A percentile compares a stretch with the other conserved stretches of the same genome.
phyloP scores from a whole-genome alignment of 352 stramenopile species.

The Globisporangium nunn region DNA sequence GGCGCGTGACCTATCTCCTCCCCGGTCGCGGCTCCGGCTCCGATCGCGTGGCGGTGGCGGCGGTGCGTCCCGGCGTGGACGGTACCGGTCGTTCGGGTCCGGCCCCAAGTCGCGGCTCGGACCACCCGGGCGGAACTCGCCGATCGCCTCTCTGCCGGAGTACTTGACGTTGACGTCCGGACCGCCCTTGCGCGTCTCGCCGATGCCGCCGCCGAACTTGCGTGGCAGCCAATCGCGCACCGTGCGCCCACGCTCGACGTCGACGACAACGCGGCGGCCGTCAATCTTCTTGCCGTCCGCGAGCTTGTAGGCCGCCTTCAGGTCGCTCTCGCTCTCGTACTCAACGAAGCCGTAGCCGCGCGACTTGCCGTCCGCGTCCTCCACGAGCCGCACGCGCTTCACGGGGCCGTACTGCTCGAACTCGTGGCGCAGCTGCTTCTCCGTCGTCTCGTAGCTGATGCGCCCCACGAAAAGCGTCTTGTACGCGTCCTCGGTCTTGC shows the following conservation, averaged over 20 bases:
- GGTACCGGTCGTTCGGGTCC: slow-evolving; percentile 25
- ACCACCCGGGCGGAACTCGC: slow-evolving; percentile 10
- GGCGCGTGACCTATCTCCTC: slow-evolving; percentile 16
- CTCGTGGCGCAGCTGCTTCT: slow-evolving; percentile 95
- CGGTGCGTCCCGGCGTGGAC: slow-evolving; percentile 13
- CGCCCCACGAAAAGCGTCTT: slow-evolving; percentile 97
- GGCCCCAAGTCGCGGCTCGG: slow-evolving; percentile 24
- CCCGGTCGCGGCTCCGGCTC: slow-evolving; percentile 32
- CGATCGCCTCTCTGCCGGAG: slow-evolving; percentile 39
- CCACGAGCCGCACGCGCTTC: slow-evolving; percentile 85
- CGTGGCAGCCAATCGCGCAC: slow-evolving; percentile 95
- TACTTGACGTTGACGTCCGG: slow-evolving; percentile 84
- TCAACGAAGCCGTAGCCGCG: slow-evolving; percentile 98
- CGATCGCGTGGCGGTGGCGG: slow-evolving; percentile 15
- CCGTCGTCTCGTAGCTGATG: slow-evolving; percentile 97
- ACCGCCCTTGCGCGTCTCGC: slow-evolving; percentile 77
- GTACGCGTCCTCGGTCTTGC: slow-evolving; percentile 90
- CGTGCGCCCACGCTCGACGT: slow-evolving; percentile 97
- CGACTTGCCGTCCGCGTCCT: slow-evolving; percentile 87
- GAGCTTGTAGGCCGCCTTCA: slow-evolving; percentile 93
- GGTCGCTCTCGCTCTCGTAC: slow-evolving; percentile 95
- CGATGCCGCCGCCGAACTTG: slow-evolving; percentile 92
- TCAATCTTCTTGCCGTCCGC: slow-evolving; percentile 96
- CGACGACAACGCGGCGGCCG: slow-evolving; percentile 93
- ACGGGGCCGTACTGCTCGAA: slow-evolving; percentile 94